Base-by-base conservation (phyloP, 768 basidiomycete genomes). In the Podaxis carcinomalis region DNA sequence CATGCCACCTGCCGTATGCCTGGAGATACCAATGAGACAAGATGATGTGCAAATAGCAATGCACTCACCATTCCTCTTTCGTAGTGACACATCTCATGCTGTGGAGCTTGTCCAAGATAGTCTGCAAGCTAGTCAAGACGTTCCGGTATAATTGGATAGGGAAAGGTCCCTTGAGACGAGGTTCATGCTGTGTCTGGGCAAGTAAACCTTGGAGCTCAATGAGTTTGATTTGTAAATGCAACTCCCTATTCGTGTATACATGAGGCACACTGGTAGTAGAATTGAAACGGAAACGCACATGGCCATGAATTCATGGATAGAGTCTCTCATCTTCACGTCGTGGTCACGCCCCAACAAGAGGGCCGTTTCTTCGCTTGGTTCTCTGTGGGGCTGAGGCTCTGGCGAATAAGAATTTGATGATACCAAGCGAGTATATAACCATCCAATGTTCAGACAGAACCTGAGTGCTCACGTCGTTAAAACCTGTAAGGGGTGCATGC, bases 1-100 rank as follows among this genome's bases (percentile, higher is more conserved):
- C 36, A 36, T 9, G 6, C 16, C n/a, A 72, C 84, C 72, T 70
- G 84, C 92, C 64, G 89, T 91, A 70, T 88, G 88, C 90, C 89
- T 90, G 67, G 52, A 55, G 10, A 59, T 35, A 6, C 58, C 35
- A 32, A 42, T 59, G 28, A 52, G 56, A 64, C 16, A 65, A 13
- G 13, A 37, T 27, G 49, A 23, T 21, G 51, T 10, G 55, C 65
- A 64, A 39, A 19, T 61, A 57, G 67, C 42, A 52, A 16, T 36
- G 28, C 44, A 71, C 83, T 57, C 55, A 90, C 95, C 95, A 98
- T 77, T 96, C 94, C 72, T 96, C 92, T 42, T 93, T 82, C 0
- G 93, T 94, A 4, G 92, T 97, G n/a, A 98, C 95, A 70, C 93
- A 95, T 28, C 95, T 84, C 90, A 98, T 97, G 65, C 92, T 92